Evolutionary conservation across 2,329 filamentous ascomycete genomes (phyloP), one percentile per base, ranked within the genome.

Genomic region (Madurella fahalii): DNA sequence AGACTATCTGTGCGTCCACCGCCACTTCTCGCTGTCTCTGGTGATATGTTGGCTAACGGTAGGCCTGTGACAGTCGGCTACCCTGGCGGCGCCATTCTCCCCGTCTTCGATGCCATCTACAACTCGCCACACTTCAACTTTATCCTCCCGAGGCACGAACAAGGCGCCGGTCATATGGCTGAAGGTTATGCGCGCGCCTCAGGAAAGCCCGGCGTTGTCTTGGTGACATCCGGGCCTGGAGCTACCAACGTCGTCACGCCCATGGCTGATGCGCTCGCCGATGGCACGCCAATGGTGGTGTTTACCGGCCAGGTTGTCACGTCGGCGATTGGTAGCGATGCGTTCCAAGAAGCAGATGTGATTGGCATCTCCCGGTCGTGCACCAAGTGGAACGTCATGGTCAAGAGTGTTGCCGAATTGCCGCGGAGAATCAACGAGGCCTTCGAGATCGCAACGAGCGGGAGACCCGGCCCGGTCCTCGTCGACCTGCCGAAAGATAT

Each of bases 371-470:
- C 90, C 34, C 83, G 93, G 67, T 86, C 92, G 17, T 96, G 92
- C 80, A 96, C 92, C 64, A 97, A 97, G 78, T 99, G 94, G 94
- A 97, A 97, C 66, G 90, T 95, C 57, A 95, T 97, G 91, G 90
- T 96, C 47, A 96, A 95, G 81, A 93, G 87, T 71, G 85, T 96
- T 52, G 91, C 90, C 48, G 94, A 99, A 74, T 80, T 99, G 53
- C 94, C 94, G 48, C 84, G 89, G 65, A 84, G 93, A 61, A 97
- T 97, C 69, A 96, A 96, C 71, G 94, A 97, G 76, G 94, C 94
- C 47, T 97, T 97, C 68, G 92, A 97, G 75, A 97, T 97, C 68
- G 94, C 94, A 40, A 97, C 90, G 41, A 94, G 87, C 65, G 94
- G 94, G 57, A 84, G 94, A 47, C 94, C 94, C 13, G 94, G 94